Evolutionary conservation across 371 early-diverging fungal species (phyloP).

Genomic region (Basidiobolus meristosporus): DNA sequence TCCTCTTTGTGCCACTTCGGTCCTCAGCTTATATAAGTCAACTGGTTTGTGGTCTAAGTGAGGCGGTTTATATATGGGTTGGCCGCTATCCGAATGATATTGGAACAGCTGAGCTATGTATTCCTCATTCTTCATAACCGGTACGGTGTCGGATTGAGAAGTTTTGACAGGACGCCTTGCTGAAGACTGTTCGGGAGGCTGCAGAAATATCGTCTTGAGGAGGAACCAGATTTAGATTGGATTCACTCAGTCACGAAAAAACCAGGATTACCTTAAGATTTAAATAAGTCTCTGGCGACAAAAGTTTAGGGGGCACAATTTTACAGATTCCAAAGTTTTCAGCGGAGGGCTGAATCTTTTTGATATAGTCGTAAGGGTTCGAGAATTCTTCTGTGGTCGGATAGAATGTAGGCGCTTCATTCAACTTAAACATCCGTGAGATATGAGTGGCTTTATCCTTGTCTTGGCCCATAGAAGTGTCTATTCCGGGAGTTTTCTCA

Average conservation of each 20-base stretch:
- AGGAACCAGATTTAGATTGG: too few species aligned
- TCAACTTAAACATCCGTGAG: constrained; percentile 34
- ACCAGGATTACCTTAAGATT: constrained; percentile 46
- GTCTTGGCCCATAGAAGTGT: too few species aligned
- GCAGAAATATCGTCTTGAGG: too few species aligned
- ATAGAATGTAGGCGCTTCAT: constrained; percentile 59
- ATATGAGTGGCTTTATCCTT: too few species aligned
- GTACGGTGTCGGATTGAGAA: too few species aligned
- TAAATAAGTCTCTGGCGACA: constrained; percentile 63
- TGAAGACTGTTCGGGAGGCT: too few species aligned
- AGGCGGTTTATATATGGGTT: constrained; percentile 36
- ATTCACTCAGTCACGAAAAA: too few species aligned
- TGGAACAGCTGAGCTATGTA: constrained; percentile 4
- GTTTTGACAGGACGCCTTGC: too few species aligned
- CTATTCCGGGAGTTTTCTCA: too few species aligned
- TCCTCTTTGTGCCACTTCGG: constrained; percentile 59
- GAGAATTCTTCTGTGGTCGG: constrained; percentile 71
- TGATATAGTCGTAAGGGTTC: constrained; percentile 71
- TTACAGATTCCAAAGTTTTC: constrained; percentile 78
- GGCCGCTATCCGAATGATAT: constrained; percentile 66
- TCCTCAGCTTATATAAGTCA: constrained; percentile 63
- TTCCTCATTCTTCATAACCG: too few species aligned
- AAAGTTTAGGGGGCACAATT: constrained; percentile 75
- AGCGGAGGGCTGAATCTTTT: constrained; percentile 54
- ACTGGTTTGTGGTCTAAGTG: constrained; percentile 66